Base-by-base conservation (phyloP, 2,329 filamentous ascomycete species). In the Calycina herbarum region DNA sequence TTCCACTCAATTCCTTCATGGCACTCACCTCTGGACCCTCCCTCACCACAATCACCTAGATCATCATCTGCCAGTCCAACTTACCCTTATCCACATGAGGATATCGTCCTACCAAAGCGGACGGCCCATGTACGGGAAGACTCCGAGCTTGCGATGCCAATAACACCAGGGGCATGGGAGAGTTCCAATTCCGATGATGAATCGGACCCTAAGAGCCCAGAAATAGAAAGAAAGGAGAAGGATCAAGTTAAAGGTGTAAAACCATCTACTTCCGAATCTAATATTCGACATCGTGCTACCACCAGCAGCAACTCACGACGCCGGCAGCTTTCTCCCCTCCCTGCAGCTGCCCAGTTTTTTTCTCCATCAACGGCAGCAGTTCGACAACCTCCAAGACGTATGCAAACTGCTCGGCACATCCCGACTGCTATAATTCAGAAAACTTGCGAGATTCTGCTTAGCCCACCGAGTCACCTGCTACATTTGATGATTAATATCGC, bases 401-500 rank as follows among this genome's bases (percentile, higher is more conserved):
- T 84, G 5, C 78, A 79, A 42, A 78, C 81, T 0, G 79, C 83
- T 40, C 81, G 82, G 62, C 80, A 83, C 56, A 79, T 90, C 35
- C 85, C 87, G 0, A 80, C 86, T 61, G 84, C 87, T 2, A 85
- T 96, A 35, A 84, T 96, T 31, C 86, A 89, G 64, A 94, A 92
- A 78, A 93, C 93, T 0, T 88, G 86, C 68, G 88, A 91, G 61
- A 83, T 95, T 35, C 83, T 96, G 3, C 80, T 97, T 15, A 88
- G 91, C 0, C 93, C 93, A n/a, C 93, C 94, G 0, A 86, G 89
- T 40, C 87, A 94, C 72, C 83, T 96, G 1, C 85, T 96, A 42
- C 83, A 86, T 31, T 81, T 96, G 51, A 93, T 97, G 83, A 83
- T 97, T 4, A 87, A 88, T 64, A 92, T 97, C 64, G 92, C 93